phyloP scores from a whole-genome alignment of 495 filamentous ascomycete species.

The Neurospora sublineolata region DNA sequence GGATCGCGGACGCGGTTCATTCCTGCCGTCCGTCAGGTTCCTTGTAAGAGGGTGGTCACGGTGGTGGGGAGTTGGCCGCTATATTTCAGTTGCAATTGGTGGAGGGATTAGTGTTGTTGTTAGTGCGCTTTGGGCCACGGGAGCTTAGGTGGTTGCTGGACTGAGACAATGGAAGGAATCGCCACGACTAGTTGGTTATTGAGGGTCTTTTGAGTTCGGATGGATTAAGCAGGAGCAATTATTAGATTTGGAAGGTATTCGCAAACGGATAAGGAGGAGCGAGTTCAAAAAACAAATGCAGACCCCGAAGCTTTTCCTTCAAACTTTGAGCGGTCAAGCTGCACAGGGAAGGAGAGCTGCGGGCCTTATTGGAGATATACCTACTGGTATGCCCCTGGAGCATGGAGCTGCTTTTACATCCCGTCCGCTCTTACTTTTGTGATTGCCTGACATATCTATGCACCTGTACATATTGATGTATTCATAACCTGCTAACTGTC shows the following conservation, averaged over 20 bases:
- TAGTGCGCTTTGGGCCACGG: not conserved
- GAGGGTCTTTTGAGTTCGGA: not conserved
- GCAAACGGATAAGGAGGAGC: not conserved
- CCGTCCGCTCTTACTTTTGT: not conserved
- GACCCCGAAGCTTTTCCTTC: not conserved
- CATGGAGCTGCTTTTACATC: not conserved
- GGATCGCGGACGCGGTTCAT: constrained; percentile 42
- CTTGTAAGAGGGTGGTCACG: not conserved
- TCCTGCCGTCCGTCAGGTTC: no score
- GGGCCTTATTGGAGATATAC: not conserved
- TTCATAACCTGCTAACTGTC: not conserved
- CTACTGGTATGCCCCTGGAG: no score
- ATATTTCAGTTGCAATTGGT: not conserved
- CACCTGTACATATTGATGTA: not conserved
- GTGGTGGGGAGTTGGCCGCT: not conserved
- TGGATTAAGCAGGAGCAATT: not conserved
- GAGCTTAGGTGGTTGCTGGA: not conserved
- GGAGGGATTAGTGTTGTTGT: not conserved
- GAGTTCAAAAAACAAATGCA: not conserved
- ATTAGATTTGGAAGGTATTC: not conserved
- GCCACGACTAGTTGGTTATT: not conserved
- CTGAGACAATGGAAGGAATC: not conserved
- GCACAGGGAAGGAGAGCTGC: not conserved
- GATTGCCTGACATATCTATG: not conserved
- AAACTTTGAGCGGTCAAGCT: not conserved